Conservation (phyloP, 176 grass and related monocot species). For the Musa beccarii region DNA sequence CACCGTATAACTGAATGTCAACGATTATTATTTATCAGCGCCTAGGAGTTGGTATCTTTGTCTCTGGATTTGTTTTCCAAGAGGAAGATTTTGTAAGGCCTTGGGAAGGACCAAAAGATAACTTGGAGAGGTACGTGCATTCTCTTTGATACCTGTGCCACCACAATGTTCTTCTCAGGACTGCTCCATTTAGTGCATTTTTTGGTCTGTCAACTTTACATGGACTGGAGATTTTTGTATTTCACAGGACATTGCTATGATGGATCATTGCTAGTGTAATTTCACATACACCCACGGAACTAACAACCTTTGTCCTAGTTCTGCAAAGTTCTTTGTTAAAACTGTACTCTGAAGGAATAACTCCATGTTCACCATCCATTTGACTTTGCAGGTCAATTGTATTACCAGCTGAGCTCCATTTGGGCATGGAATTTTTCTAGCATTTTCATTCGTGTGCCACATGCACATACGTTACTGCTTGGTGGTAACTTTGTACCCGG, state of each 20-base stretch:
- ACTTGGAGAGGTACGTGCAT: slow-evolving; percentile 64
- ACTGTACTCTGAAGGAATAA: background rate
- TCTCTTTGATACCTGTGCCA: background rate
- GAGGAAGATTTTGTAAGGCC: slow-evolving; percentile 70
- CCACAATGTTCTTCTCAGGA: background rate
- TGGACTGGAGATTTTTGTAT: background rate
- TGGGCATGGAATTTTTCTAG: too few relatives aligned
- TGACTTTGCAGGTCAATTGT: background rate
- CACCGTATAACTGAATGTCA: background rate
- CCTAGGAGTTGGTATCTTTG: slow-evolving; percentile 68
- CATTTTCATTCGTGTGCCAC: too few relatives aligned
- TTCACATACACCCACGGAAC: background rate
- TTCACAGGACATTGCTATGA: background rate
- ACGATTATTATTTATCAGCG: slow-evolving; percentile 42
- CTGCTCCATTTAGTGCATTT: background rate
- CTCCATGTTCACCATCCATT: background rate
- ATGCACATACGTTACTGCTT: too few relatives aligned
- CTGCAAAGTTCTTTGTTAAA: too few relatives aligned
- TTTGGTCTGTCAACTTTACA: background rate
- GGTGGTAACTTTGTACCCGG: too few relatives aligned
- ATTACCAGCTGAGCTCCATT: background rate
- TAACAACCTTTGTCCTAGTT: too few relatives aligned
- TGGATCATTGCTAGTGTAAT: background rate
- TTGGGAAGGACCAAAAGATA: slow-evolving; percentile 81
- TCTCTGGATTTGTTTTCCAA: slow-evolving; percentile 74